A percentile compares a stretch with the other conserved stretches of the same genome.
These are phyloP conservation scores for Epichloe hybrida DNA, from an alignment of 2,329 filamentous ascomycete species.

Conservation along the genomic window DNA sequence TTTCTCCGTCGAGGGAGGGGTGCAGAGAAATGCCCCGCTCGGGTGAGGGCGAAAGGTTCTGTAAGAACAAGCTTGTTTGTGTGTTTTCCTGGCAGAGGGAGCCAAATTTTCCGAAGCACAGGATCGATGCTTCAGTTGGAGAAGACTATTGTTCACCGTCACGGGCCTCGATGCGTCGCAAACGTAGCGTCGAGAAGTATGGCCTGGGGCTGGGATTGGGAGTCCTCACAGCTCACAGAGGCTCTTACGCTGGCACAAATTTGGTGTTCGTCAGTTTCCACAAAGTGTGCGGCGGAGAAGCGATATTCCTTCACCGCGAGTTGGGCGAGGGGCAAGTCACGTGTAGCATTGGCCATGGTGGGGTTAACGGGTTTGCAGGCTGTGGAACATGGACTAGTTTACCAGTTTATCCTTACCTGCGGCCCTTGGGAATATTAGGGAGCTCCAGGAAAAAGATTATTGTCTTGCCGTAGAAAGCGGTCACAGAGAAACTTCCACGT, in stretches of 20 bases:
- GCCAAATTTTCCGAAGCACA: not conserved
- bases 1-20: constrained; percentile 18
- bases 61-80: not conserved
- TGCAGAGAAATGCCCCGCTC: constrained; percentile 25
- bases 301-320: constrained; percentile 22
- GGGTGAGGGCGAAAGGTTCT: constrained; percentile 7
- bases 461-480: constrained; percentile 11
- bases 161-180: not conserved
- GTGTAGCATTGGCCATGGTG: constrained; percentile 13
- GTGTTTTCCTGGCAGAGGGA: not conserved
- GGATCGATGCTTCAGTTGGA: not conserved
- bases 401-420: constrained; percentile 2
- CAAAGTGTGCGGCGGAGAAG: constrained; percentile 29
- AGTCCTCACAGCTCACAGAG: not conserved
- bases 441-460: constrained; percentile 14
- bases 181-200: not conserved
- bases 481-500: constrained; percentile 1
- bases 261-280: constrained; percentile 24
- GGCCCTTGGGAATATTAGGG: not conserved
- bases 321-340: constrained; percentile 27
- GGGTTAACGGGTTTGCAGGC: constrained; percentile 3
- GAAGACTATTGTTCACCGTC: not conserved
- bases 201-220: not conserved
- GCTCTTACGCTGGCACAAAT: constrained; percentile 18
- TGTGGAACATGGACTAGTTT: not conserved